These are phyloP conservation scores for Fusarium vanettenii DNA, from an alignment of 2,329 filamentous ascomycete species.

Conservation along the genomic window DNA sequence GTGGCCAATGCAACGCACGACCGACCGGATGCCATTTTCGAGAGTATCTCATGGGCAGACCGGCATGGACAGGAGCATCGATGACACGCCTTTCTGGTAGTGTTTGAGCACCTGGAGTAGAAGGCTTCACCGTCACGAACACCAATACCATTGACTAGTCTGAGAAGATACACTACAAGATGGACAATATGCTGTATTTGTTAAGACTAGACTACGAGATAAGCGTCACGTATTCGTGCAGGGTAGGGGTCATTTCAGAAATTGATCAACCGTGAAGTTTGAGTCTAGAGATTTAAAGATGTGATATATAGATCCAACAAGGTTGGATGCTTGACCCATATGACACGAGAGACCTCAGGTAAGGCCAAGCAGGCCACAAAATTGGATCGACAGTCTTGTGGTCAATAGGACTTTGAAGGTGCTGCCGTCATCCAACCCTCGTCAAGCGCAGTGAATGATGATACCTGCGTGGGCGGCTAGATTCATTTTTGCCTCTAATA, in stretches of 20 bases:
- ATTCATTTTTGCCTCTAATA: neutral
- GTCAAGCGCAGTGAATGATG: neutral
- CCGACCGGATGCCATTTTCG: neutral
- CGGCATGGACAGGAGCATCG: neutral
- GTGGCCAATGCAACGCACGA: neutral
- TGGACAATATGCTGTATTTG: neutral
- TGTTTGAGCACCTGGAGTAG: neutral
- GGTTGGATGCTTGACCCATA: neutral
- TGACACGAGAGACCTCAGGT: neutral
- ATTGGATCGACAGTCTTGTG: neutral
- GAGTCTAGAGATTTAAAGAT: neutral
- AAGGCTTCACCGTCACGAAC: neutral
- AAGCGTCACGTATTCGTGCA: too few relatives aligned
- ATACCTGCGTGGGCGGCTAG: too few relatives aligned
- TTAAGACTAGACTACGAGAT: neutral
- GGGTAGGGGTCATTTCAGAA: neutral
- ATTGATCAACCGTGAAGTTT: neutral
- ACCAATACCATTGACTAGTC: neutral
- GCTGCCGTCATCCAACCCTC: neutral
- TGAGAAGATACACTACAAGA: neutral
- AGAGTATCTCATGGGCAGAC: neutral
- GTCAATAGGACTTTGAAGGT: neutral
- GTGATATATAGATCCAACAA: neutral
- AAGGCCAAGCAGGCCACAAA: neutral
- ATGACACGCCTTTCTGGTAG: neutral